Percentiles rank a stretch among this genome's conserved stretches.
Conservation (phyloP, 768 basidiomycete genomes). For the Leucogyrophana mollusca region DNA sequence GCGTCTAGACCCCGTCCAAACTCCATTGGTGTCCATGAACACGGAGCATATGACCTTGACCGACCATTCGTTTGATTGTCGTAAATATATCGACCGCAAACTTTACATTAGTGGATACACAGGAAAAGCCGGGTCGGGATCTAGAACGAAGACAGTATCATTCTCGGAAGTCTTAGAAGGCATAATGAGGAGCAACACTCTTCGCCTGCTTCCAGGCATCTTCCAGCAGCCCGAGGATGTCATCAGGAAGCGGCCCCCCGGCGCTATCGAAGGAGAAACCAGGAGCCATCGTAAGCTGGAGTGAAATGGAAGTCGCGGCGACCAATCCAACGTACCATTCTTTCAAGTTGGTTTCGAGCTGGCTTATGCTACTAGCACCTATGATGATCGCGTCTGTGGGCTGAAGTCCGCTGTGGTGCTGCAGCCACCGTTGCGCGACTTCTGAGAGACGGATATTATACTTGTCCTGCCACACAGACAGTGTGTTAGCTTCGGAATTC, state of each 20-base stretch:
- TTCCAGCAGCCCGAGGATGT: neutral
- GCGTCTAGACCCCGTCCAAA: too few species aligned
- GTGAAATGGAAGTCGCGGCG: neutral
- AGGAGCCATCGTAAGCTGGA: too few species aligned
- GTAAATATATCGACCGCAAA: too few species aligned
- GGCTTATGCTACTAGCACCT: slow-evolving; percentile 32
- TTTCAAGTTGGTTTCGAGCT: slow-evolving; percentile 24
- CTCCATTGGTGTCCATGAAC: too few species aligned
- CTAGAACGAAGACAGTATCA: too few species aligned
- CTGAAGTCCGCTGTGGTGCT: slow-evolving; percentile 16
- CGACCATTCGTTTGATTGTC: too few species aligned
- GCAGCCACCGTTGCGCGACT: slow-evolving; percentile 20
- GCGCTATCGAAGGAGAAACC: neutral
- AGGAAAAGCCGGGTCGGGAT: too few species aligned
- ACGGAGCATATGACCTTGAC: too few species aligned
- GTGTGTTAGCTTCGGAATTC: neutral
- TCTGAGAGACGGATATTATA: slow-evolving; percentile 8
- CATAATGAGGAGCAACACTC: neutral
- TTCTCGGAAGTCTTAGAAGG: too few species aligned
- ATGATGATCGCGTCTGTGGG: slow-evolving; percentile 31
- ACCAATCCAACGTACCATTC: neutral
- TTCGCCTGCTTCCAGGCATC: slow-evolving; percentile 2
- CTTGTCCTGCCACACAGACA: slow-evolving; percentile 11
- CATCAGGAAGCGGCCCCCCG: neutral
- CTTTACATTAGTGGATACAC: too few species aligned